A percentile compares a stretch with the other conserved stretches of the same genome.
phyloP scores from a whole-genome alignment of 2,329 filamentous ascomycete genomes.

The Penicillium olsonii region DNA sequence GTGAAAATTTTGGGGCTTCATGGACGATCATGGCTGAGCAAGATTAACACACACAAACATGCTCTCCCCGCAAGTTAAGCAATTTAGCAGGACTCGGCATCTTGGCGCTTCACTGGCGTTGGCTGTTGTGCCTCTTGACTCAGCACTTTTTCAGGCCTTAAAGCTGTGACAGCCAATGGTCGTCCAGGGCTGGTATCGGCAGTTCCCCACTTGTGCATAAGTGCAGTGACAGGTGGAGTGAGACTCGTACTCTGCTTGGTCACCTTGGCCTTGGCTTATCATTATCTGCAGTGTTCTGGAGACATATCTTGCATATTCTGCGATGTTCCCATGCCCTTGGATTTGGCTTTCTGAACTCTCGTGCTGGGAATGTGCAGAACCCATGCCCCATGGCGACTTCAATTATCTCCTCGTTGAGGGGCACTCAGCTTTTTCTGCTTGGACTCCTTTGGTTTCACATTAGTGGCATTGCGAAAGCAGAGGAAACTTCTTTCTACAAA shows the following conservation, averaged over 20 bases:
- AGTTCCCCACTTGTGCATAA: background rate
- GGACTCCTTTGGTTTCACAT: slow-evolving; percentile 23
- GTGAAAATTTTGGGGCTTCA: background rate
- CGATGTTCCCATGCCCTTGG: background rate
- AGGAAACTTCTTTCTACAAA: slow-evolving; percentile 38
- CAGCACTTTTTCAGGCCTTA: slow-evolving; percentile 2
- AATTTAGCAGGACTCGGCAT: background rate
- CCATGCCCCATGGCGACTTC: slow-evolving; percentile 27
- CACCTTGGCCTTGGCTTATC: background rate
- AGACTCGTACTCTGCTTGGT: slow-evolving; percentile 2
- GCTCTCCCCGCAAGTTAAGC: slow-evolving; percentile 1
- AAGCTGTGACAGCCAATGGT: background rate
- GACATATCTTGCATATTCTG: slow-evolving; percentile 1
- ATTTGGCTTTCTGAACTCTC: slow-evolving; percentile 3
- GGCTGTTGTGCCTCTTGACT: background rate
- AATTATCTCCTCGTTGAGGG: slow-evolving; percentile 17
- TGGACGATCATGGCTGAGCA: background rate
- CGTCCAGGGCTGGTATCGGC: background rate
- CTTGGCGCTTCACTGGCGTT: slow-evolving; percentile 4
- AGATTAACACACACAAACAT: background rate
- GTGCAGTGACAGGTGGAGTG: slow-evolving; percentile 4
- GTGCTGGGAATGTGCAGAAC: slow-evolving; percentile 23
- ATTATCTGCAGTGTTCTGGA: background rate
- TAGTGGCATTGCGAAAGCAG: slow-evolving; percentile 21
- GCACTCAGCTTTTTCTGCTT: slow-evolving; percentile 11